These are phyloP conservation scores for Fusarium begoniae DNA, from an alignment of 2,329 filamentous ascomycete genomes.

Conservation along the genomic window DNA sequence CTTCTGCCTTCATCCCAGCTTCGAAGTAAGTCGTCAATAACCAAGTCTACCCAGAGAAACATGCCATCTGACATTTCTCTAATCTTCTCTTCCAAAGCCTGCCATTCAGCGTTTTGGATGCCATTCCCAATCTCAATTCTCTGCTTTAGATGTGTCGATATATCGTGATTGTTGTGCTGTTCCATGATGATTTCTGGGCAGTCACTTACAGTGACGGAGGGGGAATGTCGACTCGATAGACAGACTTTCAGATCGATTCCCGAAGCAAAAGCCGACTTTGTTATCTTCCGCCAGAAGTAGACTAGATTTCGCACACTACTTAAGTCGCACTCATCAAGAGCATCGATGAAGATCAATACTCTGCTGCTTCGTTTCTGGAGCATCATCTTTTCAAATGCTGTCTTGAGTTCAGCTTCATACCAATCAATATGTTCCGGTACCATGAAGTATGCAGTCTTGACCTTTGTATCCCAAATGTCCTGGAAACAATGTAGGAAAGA, in stretches of 20 bases:
- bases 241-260: neutral
- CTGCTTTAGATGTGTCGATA: neutral
- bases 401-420: neutral
- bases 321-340: neutral
- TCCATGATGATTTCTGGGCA: neutral
- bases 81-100: neutral
- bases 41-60: neutral
- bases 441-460: neutral
- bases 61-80: neutral
- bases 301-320: neutral
- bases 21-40: neutral
- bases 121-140: neutral
- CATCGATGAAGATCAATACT: neutral
- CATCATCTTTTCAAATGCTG: fast-evolving
- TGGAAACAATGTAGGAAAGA: neutral
- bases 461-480: neutral
- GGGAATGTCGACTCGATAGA: neutral
- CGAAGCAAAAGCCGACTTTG: neutral
- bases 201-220: neutral
- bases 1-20: neutral
- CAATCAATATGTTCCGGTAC: fast-evolving
- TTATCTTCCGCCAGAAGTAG: neutral
- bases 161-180: neutral
- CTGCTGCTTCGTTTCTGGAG: fast-evolving
- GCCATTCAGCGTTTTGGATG: neutral